Percentiles rank a stretch among this genome's conserved stretches.
These are phyloP conservation scores for Naganishia antarctica DNA, from an alignment of 768 basidiomycete species.

Conservation along the genomic window DNA sequence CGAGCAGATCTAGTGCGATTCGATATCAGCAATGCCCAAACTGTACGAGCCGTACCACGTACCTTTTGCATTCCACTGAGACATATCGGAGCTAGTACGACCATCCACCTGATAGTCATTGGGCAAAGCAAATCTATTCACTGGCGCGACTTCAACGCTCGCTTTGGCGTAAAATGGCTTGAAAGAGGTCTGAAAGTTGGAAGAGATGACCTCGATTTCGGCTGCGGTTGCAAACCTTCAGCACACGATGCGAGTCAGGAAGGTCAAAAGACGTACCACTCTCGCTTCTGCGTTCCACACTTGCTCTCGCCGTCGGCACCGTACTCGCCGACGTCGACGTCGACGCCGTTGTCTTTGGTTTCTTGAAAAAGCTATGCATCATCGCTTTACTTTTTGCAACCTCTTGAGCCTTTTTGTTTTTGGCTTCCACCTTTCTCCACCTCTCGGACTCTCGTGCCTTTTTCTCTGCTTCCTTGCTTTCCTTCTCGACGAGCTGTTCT, in stretches of 20 bases:
- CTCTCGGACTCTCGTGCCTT: conserved; percentile 14
- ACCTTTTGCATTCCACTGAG: conserved; percentile 6
- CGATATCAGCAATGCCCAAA: no score
- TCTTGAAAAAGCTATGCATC: conserved; percentile 23
- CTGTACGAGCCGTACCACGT: background rate
- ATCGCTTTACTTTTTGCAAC: conserved; percentile 19
- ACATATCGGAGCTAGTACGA: background rate
- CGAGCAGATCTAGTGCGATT: background rate
- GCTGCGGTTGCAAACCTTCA: background rate
- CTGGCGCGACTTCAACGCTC: conserved; percentile 40
- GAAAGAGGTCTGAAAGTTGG: conserved; percentile 39
- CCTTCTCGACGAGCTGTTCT: conserved; percentile 11
- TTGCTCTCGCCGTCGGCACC: background rate
- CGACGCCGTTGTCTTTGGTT: background rate
- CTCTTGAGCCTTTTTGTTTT: conserved; percentile 1
- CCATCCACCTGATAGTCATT: background rate
- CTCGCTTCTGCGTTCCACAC: conserved; percentile 6
- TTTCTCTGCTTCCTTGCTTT: conserved; percentile 14
- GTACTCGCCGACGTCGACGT: background rate
- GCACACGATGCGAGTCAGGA: background rate
- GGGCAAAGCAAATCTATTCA: conserved; percentile 29
- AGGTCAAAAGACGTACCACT: conserved; percentile 12
- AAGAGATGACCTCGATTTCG: conserved; percentile 1
- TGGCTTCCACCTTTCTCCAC: conserved; percentile 1
- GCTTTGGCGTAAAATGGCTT: conserved; percentile 32